Percentiles rank a stretch among this genome's conserved stretches.
Conservation (phyloP, 192 early-diverging fungal genomes). For the Backusella macrospora region DNA sequence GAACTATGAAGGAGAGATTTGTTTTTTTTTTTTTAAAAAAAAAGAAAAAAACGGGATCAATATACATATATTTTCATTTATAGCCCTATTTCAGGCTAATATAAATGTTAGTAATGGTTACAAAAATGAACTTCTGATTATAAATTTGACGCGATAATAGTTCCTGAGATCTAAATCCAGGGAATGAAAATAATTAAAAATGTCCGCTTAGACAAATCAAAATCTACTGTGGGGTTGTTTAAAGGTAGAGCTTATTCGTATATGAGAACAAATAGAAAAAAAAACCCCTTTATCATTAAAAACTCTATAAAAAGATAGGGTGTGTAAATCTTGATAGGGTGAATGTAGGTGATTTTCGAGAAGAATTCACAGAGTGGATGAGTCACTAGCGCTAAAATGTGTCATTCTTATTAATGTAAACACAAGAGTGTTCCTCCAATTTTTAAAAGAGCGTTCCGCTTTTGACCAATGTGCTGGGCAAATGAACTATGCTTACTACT, state of each 20-base stretch:
- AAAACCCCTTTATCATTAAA: background rate
- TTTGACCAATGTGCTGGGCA: background rate
- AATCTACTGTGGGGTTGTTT: background rate
- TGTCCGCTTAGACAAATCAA: constrained; percentile 9
- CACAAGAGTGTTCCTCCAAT: background rate
- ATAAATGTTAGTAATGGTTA: background rate
- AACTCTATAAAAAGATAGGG: too few species aligned
- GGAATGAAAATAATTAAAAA: background rate
- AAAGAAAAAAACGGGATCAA: background rate
- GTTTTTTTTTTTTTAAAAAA: background rate
- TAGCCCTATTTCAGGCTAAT: background rate
- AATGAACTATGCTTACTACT: background rate
- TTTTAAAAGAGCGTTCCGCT: constrained; percentile 1
- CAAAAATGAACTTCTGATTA: background rate
- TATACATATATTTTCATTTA: background rate
- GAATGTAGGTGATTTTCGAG: background rate
- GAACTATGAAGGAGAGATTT: too few species aligned
- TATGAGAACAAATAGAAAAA: background rate
- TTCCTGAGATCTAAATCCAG: constrained; percentile 5
- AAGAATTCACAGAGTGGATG: background rate
- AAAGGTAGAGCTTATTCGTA: too few species aligned
- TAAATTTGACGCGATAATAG: constrained; percentile 2
- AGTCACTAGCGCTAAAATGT: background rate
- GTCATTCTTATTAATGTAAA: constrained; percentile 13
- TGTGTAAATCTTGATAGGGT: background rate